A percentile compares a stretch with the other conserved stretches of the same genome.
Evolutionary conservation across 2,329 filamentous ascomycete species (phyloP).

Genomic region (Metarhizium album): DNA sequence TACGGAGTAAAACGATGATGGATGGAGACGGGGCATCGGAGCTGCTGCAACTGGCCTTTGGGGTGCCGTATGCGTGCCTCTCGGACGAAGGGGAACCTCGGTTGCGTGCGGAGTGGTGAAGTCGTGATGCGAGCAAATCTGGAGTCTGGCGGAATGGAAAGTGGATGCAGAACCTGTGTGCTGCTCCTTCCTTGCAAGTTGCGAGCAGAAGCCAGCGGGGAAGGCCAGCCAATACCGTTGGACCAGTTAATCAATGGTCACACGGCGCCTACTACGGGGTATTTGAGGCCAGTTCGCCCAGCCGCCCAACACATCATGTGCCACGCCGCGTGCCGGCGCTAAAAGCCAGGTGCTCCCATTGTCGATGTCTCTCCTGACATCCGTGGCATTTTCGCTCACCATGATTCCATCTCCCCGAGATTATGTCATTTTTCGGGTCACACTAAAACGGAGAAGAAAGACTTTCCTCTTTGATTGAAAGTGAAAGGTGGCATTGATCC

Average conservation of each 20-base stretch:
- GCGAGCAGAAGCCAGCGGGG: background rate
- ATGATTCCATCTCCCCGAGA: background rate
- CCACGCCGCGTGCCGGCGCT: too few species aligned
- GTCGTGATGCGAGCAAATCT: background rate
- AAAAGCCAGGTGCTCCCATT: background rate
- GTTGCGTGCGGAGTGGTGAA: too few species aligned
- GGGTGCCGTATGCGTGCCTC: background rate
- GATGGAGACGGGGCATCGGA: background rate
- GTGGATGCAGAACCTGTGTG: background rate
- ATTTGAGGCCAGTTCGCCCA: too few species aligned
- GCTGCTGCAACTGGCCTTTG: background rate
- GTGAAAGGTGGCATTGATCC: too few species aligned
- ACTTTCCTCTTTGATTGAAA: too few species aligned
- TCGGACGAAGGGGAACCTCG: background rate
- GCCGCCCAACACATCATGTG: background rate
- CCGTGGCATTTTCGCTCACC: background rate
- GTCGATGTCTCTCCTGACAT: background rate
- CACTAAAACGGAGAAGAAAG: too few species aligned
- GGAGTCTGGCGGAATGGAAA: background rate
- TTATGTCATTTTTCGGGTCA: too few species aligned
- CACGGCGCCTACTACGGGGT: background rate
- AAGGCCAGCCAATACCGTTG: background rate
- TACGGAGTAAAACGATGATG: background rate
- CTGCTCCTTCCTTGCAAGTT: background rate
- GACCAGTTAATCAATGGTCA: background rate